These are phyloP conservation scores for Lumnitzera littorea DNA, from an alignment of 345 rosid species.

Conservation along the genomic window DNA sequence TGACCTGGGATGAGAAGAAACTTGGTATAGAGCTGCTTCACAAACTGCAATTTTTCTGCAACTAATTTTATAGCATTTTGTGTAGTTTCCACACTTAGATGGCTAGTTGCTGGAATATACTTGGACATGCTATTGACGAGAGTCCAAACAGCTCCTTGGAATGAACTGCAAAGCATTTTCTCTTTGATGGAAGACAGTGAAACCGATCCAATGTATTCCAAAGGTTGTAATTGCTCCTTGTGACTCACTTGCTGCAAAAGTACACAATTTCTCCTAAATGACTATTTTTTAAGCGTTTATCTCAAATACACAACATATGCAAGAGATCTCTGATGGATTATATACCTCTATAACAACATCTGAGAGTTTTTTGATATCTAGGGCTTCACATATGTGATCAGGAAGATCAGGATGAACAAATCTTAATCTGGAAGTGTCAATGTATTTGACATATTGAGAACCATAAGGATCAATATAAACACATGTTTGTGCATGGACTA, in stretches of 20 bases:
- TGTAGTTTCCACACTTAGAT: constrained; percentile 34
- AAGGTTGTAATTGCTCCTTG: constrained; percentile 37
- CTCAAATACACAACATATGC: background rate
- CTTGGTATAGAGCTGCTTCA: constrained; percentile 54
- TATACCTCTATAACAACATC: constrained; percentile 83
- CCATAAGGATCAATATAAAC: constrained; percentile 78
- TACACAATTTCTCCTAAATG: background rate
- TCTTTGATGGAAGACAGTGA: constrained; percentile 37
- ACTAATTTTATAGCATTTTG: constrained; percentile 43
- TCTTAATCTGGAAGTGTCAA: constrained; percentile 69
- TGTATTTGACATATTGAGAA: constrained; percentile 57
- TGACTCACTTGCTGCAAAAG: constrained; percentile 59
- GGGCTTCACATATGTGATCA: constrained; percentile 53
- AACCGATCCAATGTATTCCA: constrained; percentile 57
- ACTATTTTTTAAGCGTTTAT: background rate
- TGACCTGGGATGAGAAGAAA: constrained; percentile 64
- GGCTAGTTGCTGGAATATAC: constrained; percentile 21
- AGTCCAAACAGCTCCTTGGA: constrained; percentile 63
- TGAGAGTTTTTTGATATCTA: constrained; percentile 80
- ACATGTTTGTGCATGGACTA: constrained; percentile 70
- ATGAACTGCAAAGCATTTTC: constrained; percentile 55
- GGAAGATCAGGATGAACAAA: constrained; percentile 76
- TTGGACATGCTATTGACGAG: constrained; percentile 35
- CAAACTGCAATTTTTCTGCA: constrained; percentile 69
- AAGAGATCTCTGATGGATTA: constrained; percentile 1